Base-by-base conservation (phyloP, 2,329 filamentous ascomycete species). In the Venturia nashicola region DNA sequence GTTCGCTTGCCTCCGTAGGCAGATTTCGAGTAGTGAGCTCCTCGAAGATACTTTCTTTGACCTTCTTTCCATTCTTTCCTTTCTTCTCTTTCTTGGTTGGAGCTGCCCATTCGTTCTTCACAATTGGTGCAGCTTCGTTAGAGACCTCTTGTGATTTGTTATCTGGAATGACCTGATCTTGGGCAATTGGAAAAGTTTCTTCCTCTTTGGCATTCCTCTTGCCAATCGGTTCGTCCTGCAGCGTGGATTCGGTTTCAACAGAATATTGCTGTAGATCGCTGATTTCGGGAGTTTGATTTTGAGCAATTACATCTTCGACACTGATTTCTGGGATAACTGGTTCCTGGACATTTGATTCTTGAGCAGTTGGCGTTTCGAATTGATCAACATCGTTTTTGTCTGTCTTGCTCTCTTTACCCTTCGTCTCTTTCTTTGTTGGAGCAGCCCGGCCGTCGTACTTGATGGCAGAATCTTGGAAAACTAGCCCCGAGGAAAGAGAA, bases 341-440 rank as follows among this genome's bases (percentile, higher is more conserved):
- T 23, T 20, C 20, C 20, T 23, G 44, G 27, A 27, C 27, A 27
- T 27, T 27, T 27, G 27, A 27, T 27, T 27, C 27, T 27, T 27
- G 27, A 27, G 27, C 27, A 27, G 27, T 27, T 27, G 27, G 27
- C 27, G 27, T 27, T 27, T 27, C 27, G 27, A 27, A 27, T 27
- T 27, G 27, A 27, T 2, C 27, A 27, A 27, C 27, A 27, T 27
- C 27, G 27, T 27, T 27, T 27, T 27, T 27, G 27, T 27, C 23
- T 57, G 18, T 34, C 67, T 76, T 76, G 23, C 71, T 69, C 65
- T 77, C 75, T 70, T 76, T 77, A 62, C 44, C n/a, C 20, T 23
- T 48, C n/a, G 11, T n/a, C 8, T 23, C n/a, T 11, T 48, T 23
- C n/a, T 48, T n/a, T 8, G 11, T 12, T 48, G n/a, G n/a, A 20